Evolutionary conservation across 768 basidiomycete species (phyloP).

Genomic region (Lyophyllum shimeji): DNA sequence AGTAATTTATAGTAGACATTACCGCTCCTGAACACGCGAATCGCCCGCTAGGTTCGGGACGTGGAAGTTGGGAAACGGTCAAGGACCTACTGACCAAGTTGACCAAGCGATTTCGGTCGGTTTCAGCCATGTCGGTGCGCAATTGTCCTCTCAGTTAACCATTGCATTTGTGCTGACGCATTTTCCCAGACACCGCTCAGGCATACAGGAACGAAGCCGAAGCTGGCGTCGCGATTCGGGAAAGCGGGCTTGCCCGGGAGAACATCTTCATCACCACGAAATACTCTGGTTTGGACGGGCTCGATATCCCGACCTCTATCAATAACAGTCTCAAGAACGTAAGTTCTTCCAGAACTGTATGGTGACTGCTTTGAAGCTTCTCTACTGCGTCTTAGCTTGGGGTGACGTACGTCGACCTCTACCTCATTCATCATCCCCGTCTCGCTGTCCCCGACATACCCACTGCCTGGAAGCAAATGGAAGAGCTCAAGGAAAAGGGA

Average conservation of each 20-base stretch:
- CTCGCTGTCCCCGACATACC: slow-evolving; percentile 58
- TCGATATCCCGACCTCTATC: slow-evolving; percentile 56
- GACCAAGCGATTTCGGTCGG: slow-evolving; percentile 63
- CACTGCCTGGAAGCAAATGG: slow-evolving; percentile 63
- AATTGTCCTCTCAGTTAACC: not conserved
- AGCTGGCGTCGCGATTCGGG: slow-evolving; percentile 49
- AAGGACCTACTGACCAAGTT: slow-evolving; percentile 50
- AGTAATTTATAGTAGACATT: not conserved
- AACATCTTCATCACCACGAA: slow-evolving; percentile 70
- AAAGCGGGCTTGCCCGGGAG: slow-evolving; percentile 55
- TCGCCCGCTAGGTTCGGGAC: slow-evolving; percentile 48
- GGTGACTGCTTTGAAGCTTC: not conserved
- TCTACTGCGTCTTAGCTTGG: slow-evolving; percentile 45
- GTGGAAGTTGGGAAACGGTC: slow-evolving; percentile 62
- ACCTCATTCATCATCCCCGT: slow-evolving; percentile 63
- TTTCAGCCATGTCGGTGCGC: slow-evolving; percentile 61
- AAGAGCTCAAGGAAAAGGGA: slow-evolving; percentile 54
- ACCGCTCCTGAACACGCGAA: not conserved
- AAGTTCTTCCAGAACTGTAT: slow-evolving; percentile 14
- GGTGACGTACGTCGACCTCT: slow-evolving; percentile 65
- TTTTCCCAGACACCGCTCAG: slow-evolving; percentile 58
- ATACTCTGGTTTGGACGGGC: slow-evolving; percentile 49
- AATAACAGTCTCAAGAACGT: slow-evolving; percentile 57
- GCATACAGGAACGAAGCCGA: slow-evolving; percentile 60
- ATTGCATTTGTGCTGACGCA: not conserved